Percentiles rank a stretch among this genome's conserved stretches.
Conservation (phyloP, 768 basidiomycete species). For the Termitomyces sp. region DNA sequence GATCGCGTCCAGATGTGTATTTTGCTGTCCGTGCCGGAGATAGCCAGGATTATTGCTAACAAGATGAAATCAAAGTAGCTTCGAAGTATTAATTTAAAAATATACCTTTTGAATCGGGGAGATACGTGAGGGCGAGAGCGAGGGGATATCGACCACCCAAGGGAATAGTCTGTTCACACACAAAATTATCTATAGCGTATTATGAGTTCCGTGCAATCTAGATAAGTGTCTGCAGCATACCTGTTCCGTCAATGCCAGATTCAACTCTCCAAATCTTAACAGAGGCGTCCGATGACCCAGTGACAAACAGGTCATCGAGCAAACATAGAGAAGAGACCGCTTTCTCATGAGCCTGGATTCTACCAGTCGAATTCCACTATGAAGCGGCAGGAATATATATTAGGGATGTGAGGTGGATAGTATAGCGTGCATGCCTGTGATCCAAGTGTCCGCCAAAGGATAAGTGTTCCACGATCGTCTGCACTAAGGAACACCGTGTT, state of each 20-base stretch:
- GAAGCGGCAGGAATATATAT: slow-evolving; percentile 4
- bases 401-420: slow-evolving; percentile 7
- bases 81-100: background rate
- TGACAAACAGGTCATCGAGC: slow-evolving; percentile 47
- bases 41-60: slow-evolving; percentile 64
- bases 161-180: slow-evolving; percentile 52
- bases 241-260: slow-evolving; percentile 23
- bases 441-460: slow-evolving; percentile 52
- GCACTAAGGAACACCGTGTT: slow-evolving; percentile 56
- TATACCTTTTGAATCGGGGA: slow-evolving; percentile 69
- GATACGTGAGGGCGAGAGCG: slow-evolving; percentile 51
- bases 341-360: slow-evolving; percentile 56
- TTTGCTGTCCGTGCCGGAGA: slow-evolving; percentile 75
- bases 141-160: slow-evolving; percentile 73
- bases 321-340: slow-evolving; percentile 66
- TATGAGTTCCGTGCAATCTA: slow-evolving; percentile 5
- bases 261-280: slow-evolving; percentile 69
- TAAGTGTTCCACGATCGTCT: slow-evolving; percentile 68
- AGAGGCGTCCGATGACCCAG: slow-evolving; percentile 78
- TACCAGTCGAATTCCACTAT: slow-evolving; percentile 34
- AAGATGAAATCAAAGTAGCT: background rate
- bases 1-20: slow-evolving; percentile 76
- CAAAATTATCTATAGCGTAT: slow-evolving; percentile 25
- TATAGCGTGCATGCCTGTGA: slow-evolving; percentile 32
- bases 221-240: slow-evolving; percentile 16